Evolutionary conservation across 2,329 filamentous ascomycete genomes (phyloP).

Genomic region (Claviceps sp.): DNA sequence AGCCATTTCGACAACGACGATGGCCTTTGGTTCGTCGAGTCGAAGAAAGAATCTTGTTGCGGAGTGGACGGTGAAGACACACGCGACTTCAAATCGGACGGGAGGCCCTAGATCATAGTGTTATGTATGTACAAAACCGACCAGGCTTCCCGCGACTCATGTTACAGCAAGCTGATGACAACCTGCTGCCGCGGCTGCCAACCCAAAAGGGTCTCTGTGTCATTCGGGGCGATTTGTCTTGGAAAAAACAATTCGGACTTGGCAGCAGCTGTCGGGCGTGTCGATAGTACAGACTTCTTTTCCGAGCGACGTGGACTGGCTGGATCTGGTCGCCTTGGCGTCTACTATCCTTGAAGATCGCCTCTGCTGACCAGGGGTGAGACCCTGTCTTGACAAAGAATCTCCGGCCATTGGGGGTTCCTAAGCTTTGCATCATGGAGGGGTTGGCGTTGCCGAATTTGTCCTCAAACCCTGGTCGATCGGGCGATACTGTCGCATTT

Average conservation of each 20-base stretch:
- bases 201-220: not conserved
- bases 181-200: not conserved
- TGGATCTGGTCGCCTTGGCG: not conserved
- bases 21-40: not conserved
- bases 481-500: not conserved
- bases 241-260: not conserved
- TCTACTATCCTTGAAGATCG: slow-evolving; percentile 1
- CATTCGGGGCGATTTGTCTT: not conserved
- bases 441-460: not conserved
- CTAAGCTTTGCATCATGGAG: not conserved
- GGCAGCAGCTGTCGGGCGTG: not conserved
- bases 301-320: not conserved
- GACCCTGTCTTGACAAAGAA: not conserved
- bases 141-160: not conserved
- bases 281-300: not conserved
- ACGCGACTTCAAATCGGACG: not conserved
- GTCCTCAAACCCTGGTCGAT: not conserved
- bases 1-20: slow-evolving; percentile 12
- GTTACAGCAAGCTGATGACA: not conserved
- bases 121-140: not conserved
- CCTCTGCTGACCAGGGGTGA: not conserved
- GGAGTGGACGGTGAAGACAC: not conserved
- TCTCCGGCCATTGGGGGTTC: not conserved
- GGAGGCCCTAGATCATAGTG: not conserved
- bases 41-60: not conserved